Evolutionary conservation across 1,284 basidiomycete genomes (phyloP).

Genomic region (Austroboletus novae-zelandiae): DNA sequence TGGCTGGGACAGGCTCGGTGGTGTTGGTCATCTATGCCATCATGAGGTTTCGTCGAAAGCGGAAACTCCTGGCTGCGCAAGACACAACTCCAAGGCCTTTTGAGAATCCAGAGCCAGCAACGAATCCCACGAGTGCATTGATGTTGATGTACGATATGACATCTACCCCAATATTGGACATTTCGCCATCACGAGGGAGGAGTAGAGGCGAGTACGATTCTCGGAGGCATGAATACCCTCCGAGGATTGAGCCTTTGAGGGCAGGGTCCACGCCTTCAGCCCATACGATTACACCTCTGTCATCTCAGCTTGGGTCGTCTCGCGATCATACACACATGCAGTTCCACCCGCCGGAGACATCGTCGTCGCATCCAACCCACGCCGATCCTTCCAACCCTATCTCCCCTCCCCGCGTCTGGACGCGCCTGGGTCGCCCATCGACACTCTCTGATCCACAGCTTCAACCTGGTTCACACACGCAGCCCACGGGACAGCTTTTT

Average conservation of each 20-base stretch:
- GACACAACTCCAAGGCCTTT: slow-evolving; percentile 29
- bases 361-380: neutral
- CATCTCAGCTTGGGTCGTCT: slow-evolving; percentile 1
- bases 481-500: neutral
- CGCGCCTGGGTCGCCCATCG: neutral
- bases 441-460: neutral
- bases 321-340: neutral
- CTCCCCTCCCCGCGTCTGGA: neutral
- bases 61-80: slow-evolving; percentile 13
- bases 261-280: neutral
- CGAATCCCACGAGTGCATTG: neutral
- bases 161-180: slow-evolving; percentile 1
- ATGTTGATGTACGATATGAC: neutral
- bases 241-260: neutral
- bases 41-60: slow-evolving; percentile 11
- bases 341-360: slow-evolving; percentile 2
- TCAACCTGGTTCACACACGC: neutral
- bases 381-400: neutral
- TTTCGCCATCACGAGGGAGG: neutral
- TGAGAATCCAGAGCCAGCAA: slow-evolving; percentile 10
- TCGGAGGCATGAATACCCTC: neutral
- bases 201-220: neutral
- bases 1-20: slow-evolving; percentile 20
- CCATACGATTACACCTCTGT: neutral
- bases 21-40: slow-evolving; percentile 7